Conservation (phyloP, 2,329 filamentous ascomycete species). For the Ophiocordyceps australis region DNA sequence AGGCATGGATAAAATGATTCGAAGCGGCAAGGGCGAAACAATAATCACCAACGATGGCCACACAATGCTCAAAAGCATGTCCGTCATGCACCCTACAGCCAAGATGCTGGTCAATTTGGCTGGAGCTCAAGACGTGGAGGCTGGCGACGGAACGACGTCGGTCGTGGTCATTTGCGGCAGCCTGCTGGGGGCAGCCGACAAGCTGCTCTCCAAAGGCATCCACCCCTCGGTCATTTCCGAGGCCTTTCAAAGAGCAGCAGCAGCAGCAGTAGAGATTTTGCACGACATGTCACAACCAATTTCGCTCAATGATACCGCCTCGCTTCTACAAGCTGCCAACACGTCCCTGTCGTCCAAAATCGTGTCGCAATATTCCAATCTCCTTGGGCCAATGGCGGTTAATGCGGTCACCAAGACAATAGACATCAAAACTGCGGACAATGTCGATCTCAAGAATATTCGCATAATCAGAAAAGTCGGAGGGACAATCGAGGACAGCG, state of each 20-base stretch:
- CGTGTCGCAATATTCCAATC: conserved; percentile 88
- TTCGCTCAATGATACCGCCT: conserved; percentile 68
- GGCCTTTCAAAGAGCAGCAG: conserved; percentile 87
- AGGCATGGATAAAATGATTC: conserved; percentile 99
- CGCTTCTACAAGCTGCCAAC: conserved; percentile 88
- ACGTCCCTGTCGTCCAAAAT: conserved; percentile 98
- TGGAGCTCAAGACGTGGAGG: conserved; percentile 93
- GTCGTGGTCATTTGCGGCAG: conserved; percentile 96
- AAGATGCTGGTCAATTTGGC: conserved; percentile 98
- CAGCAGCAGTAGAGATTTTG: conserved; percentile 72
- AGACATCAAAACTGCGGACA: conserved; percentile 86
- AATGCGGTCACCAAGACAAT: conserved; percentile 93
- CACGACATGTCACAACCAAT: conserved; percentile 95
- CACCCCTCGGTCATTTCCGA: conserved; percentile 97
- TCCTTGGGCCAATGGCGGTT: conserved; percentile 93
- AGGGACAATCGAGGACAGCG: conserved; percentile 94
- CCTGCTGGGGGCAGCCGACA: conserved; percentile 82
- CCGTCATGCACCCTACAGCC: conserved; percentile 96
- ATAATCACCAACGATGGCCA: conserved; percentile 99
- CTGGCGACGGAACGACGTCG: conserved; percentile 93
- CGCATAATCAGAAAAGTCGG: conserved; percentile 95
- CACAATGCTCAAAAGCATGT: conserved; percentile 98
- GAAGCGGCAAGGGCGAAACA: conserved; percentile 88
- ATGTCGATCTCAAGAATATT: conserved; percentile 92
- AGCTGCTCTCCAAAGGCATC: conserved; percentile 79